A percentile compares a stretch with the other conserved stretches of the same genome.
These are phyloP conservation scores for Pichia inconspicua DNA, from an alignment of 1,139 yeast genomes.

Conservation along the genomic window DNA sequence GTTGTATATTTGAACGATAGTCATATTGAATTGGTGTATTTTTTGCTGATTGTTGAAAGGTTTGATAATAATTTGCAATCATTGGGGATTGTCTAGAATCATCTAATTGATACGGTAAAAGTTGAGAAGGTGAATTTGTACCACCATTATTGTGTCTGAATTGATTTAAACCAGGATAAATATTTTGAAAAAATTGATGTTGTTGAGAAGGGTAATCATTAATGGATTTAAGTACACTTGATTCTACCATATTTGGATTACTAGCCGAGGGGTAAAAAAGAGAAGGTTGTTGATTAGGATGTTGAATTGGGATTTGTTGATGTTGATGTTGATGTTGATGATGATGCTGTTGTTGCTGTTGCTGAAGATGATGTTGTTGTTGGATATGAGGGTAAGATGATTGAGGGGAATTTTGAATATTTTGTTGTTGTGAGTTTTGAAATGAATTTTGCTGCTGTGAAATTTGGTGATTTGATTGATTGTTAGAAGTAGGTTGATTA, in stretches of 20 bases:
- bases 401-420: neutral
- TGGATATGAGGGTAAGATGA: neutral
- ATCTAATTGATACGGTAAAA: conserved; percentile 6
- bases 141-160: conserved; percentile 4
- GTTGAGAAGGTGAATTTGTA: conserved; percentile 9
- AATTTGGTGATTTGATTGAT: neutral
- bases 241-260: conserved; percentile 3
- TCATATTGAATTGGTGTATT: conserved; percentile 4
- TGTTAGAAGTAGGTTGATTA: neutral
- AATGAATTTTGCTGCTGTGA: no score
- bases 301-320: conserved; percentile 2
- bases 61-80: conserved; percentile 6
- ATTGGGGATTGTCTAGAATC: conserved; percentile 9
- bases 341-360: neutral
- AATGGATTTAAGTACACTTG: conserved; percentile 6
- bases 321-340: neutral
- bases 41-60: conserved; percentile 4
- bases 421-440: neutral
- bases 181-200: conserved; percentile 1
- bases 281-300: conserved; percentile 6
- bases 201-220: conserved; percentile 6
- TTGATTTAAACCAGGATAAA: conserved; percentile 9
- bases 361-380: neutral
- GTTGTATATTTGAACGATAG: neutral
- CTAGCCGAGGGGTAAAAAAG: conserved; percentile 9